Conservation (phyloP, 768 basidiomycete species). For the Paxillus ammoniavirescens region DNA sequence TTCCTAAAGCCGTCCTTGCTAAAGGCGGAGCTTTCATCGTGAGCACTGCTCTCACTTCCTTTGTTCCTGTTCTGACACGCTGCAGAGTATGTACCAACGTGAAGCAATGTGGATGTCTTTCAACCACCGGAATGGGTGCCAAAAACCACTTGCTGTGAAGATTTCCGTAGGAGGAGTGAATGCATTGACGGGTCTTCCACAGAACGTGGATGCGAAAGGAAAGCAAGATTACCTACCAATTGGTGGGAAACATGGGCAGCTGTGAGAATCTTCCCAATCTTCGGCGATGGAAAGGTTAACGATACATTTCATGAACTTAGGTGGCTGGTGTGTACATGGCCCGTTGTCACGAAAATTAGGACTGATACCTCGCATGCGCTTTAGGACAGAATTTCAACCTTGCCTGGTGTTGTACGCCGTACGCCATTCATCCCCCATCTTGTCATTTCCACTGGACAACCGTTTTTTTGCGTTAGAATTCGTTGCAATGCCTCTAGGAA, state of each 20-base stretch:
- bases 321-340: background rate
- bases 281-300: background rate
- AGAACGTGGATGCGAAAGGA: background rate
- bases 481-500: slow-evolving; percentile 26
- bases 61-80: background rate
- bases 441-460: background rate
- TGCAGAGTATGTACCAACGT: slow-evolving; percentile 26
- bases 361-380: too few species aligned
- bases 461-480: background rate
- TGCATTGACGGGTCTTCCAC: slow-evolving; percentile 21
- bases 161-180: slow-evolving; percentile 30
- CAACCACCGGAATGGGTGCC: background rate
- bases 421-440: background rate
- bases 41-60: background rate
- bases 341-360: too few species aligned
- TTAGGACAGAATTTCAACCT: slow-evolving; percentile 23
- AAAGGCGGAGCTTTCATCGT: slow-evolving; percentile 30
- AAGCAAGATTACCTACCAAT: slow-evolving; percentile 25
- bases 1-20: slow-evolving; percentile 16
- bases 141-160: slow-evolving; percentile 21
- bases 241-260: background rate
- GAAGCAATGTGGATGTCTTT: slow-evolving; percentile 33
- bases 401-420: slow-evolving; percentile 14
- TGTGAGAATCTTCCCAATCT: background rate
- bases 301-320: background rate